Conservation (phyloP, 345 rosid species). For the Aethionema arabicum region DNA sequence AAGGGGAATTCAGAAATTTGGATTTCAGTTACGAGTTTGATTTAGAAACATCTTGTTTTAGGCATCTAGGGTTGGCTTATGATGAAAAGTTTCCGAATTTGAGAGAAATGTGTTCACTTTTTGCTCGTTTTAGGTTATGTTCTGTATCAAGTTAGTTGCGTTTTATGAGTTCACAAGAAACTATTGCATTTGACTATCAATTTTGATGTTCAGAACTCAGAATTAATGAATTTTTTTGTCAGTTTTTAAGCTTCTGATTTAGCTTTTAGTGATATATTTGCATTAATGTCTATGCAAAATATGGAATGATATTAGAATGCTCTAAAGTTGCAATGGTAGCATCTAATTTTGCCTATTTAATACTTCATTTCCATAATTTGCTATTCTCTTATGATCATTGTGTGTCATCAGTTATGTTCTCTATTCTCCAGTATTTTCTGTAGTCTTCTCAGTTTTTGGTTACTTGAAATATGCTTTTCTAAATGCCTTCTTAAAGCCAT, state of each 20-base stretch:
- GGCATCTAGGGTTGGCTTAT: constrained; percentile 19
- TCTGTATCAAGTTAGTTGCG: neutral
- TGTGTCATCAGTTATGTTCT: too few species aligned
- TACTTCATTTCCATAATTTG: too few species aligned
- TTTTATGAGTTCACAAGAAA: neutral
- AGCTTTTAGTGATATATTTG: neutral
- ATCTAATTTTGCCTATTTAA: too few species aligned
- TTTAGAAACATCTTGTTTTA: constrained; percentile 15
- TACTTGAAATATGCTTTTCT: neutral
- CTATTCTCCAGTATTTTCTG: neutral
- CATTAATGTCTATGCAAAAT: too few species aligned
- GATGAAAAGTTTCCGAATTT: constrained; percentile 6
- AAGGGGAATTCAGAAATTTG: constrained; percentile 15
- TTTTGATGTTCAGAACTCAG: neutral
- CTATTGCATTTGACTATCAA: constrained; percentile 8
- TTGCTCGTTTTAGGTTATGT: constrained; percentile 6
- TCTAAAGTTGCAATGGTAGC: too few species aligned
- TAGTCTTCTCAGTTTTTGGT: neutral
- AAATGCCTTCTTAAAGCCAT: neutral
- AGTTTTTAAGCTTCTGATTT: neutral
- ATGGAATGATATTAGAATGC: too few species aligned
- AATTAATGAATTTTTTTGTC: neutral
- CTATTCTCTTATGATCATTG: too few species aligned
- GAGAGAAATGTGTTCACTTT: constrained; percentile 13
- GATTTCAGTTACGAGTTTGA: constrained; percentile 12